phyloP scores from a whole-genome alignment of 306 rosid genomes.

The Benincasa hispida region DNA sequence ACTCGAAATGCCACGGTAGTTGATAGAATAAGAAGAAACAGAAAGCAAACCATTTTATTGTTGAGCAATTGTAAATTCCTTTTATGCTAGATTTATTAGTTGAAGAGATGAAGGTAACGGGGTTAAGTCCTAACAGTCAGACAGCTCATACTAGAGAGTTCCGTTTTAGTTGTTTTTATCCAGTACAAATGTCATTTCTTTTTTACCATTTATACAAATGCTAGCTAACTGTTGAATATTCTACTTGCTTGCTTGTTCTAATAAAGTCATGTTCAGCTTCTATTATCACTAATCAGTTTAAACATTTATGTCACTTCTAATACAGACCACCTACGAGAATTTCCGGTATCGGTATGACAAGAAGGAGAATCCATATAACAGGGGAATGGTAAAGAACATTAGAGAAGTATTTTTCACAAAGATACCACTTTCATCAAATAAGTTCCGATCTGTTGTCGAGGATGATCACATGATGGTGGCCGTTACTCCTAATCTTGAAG shows the following conservation, averaged over 20 bases:
- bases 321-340: slow-evolving; percentile 93
- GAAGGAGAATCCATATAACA: slow-evolving; percentile 67
- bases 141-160: too few relatives aligned
- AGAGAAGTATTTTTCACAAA: slow-evolving; percentile 50
- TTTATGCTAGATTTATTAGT: neutral
- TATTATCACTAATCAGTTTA: neutral
- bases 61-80: neutral
- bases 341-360: slow-evolving; percentile 74
- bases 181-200: neutral
- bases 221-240: neutral
- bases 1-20: neutral
- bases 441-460: slow-evolving; percentile 41
- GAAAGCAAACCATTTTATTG: neutral
- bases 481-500: slow-evolving; percentile 27
- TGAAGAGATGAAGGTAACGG: too few relatives aligned
- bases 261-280: neutral
- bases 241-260: neutral
- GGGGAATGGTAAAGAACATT: slow-evolving; percentile 39
- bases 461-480: slow-evolving; percentile 32
- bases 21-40: neutral
- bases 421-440: slow-evolving; percentile 35
- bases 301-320: neutral
- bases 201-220: neutral
- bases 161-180: too few relatives aligned
- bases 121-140: too few relatives aligned